Evolutionary conservation across 2,329 filamentous ascomycete genomes (phyloP).

Genomic region (Parafenestella ontariensis): DNA sequence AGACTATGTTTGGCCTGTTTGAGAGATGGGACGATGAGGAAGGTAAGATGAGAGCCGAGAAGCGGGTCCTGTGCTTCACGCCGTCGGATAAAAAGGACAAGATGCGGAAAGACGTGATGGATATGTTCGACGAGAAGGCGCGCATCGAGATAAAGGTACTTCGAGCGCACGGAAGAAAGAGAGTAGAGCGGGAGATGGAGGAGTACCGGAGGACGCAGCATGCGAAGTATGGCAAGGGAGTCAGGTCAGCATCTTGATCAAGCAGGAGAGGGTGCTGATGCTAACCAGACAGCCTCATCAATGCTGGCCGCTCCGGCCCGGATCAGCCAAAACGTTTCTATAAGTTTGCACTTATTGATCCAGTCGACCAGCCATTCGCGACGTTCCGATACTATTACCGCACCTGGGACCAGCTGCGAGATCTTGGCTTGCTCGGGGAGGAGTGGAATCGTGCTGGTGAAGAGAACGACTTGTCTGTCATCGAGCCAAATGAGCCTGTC

Average conservation of each 20-base stretch:
- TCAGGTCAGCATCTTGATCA: constrained; percentile 36
- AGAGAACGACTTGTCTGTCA: constrained; percentile 31
- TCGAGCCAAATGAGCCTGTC: constrained; percentile 27
- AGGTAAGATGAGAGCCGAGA: constrained; percentile 47
- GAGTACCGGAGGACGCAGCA: constrained; percentile 32
- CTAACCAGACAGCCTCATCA: constrained; percentile 43
- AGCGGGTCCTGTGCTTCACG: constrained; percentile 51
- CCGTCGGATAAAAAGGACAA: constrained; percentile 15
- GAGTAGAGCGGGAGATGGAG: constrained; percentile 40
- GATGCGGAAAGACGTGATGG: constrained; percentile 14
- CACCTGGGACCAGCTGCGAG: constrained; percentile 35
- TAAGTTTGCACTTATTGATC: constrained; percentile 58
- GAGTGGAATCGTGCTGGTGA: constrained; percentile 19
- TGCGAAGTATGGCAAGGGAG: constrained; percentile 22
- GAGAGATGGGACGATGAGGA: constrained; percentile 39
- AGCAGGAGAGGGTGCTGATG: background rate
- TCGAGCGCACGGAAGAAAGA: constrained; percentile 50
- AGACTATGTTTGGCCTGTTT: constrained; percentile 55
- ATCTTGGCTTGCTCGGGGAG: constrained; percentile 30
- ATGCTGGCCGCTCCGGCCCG: constrained; percentile 46
- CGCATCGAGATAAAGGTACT: constrained; percentile 53
- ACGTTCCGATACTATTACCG: constrained; percentile 53
- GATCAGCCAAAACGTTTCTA: constrained; percentile 55
- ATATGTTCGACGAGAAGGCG: constrained; percentile 31
- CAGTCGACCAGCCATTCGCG: constrained; percentile 56